Evolutionary conservation across 1,139 yeast genomes (phyloP).

Genomic region (Torulaspora pretoriensis): DNA sequence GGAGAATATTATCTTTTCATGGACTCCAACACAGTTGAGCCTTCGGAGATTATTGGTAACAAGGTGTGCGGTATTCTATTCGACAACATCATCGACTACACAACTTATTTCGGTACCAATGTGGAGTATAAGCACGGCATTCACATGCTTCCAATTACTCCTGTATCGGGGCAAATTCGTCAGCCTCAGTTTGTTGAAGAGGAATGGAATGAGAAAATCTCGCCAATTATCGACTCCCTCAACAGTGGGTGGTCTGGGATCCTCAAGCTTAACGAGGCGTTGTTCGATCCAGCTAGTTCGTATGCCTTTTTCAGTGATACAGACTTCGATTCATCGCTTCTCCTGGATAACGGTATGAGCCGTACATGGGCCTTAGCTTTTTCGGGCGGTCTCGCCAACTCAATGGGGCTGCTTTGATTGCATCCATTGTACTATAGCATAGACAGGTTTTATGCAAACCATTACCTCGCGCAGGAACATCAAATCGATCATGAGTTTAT

Average conservation of each 20-base stretch:
- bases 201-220: conserved; percentile 50
- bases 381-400: conserved; percentile 41
- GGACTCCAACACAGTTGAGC: conserved; percentile 57
- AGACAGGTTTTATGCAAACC: not conserved
- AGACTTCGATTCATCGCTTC: conserved; percentile 34
- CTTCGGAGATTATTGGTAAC: conserved; percentile 52
- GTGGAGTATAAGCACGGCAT: conserved; percentile 60
- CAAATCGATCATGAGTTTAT: not conserved
- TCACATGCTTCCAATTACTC: conserved; percentile 59
- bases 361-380: conserved; percentile 58
- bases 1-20: conserved; percentile 56
- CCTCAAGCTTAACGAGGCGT: conserved; percentile 51
- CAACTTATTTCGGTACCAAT: conserved; percentile 51
- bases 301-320: conserved; percentile 44
- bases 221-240: conserved; percentile 40
- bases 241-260: conserved; percentile 55
- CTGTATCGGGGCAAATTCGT: conserved; percentile 51
- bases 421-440: not conserved
- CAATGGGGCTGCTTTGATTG: conserved; percentile 10
- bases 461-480: not conserved
- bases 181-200: conserved; percentile 45
- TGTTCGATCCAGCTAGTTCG: conserved; percentile 46
- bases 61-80: conserved; percentile 71
- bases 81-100: conserved; percentile 56
- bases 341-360: conserved; percentile 56